phyloP scores from a whole-genome alignment of 148 eudicot genomes.

The Spergularia bocconei region DNA sequence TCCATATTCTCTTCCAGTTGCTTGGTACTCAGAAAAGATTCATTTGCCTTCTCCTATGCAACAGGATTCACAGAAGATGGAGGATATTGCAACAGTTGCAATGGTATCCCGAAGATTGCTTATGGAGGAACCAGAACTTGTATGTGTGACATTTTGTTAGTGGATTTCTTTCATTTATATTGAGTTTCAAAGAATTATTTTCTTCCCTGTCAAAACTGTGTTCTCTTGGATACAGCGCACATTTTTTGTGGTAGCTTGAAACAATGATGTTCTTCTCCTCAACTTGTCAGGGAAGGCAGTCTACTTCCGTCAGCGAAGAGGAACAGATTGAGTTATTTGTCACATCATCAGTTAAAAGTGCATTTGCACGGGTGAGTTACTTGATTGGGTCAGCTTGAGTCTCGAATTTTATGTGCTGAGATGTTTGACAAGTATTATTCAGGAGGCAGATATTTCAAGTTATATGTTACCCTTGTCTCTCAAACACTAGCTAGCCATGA shows the following conservation, averaged over 20 bases:
- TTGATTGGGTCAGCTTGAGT: background rate
- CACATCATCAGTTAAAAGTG: constrained; percentile 67
- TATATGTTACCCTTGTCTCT: background rate
- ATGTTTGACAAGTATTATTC: constrained; percentile 10
- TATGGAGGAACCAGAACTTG: constrained; percentile 75
- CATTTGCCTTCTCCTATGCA: background rate
- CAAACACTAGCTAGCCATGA: background rate
- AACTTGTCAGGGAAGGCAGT: constrained; percentile 51
- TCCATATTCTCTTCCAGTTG: background rate
- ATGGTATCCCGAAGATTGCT: constrained; percentile 89
- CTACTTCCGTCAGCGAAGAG: constrained; percentile 45
- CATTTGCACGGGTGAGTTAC: constrained; percentile 76
- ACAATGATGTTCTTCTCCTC: constrained; percentile 7
- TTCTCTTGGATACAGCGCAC: background rate
- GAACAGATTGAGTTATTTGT: constrained; percentile 87
- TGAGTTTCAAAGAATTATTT: background rate
- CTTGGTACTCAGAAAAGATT: constrained; percentile 3
- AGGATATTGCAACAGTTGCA: constrained; percentile 58
- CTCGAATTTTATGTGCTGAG: background rate
- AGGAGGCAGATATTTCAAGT: background rate
- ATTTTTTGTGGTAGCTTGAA: constrained; percentile 2
- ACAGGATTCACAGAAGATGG: constrained; percentile 73
- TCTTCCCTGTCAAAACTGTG: constrained; percentile 6
- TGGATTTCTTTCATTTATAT: background rate
- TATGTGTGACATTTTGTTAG: constrained; percentile 29